Evolutionary conservation across 768 basidiomycete species (phyloP), one percentile per base, ranked within the genome.

Genomic region (Podaxis sp.): DNA sequence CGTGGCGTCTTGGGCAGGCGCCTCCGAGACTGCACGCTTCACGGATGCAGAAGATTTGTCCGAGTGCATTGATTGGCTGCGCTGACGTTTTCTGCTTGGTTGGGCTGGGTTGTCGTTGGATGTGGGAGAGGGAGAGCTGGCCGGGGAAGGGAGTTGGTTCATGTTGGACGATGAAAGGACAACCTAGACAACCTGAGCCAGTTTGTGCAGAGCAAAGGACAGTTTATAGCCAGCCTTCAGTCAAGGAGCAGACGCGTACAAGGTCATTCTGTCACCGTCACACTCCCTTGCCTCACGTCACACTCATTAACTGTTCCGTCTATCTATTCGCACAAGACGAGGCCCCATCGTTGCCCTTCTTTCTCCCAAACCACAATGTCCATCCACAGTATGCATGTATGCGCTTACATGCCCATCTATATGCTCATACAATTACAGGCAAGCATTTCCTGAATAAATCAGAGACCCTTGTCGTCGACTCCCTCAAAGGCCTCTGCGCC

Each of bases 391-490:
- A 27, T 51, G 47, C 18, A 11, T 14, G 7, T 23, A 48, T 48
- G 71, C 60, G 21, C 25, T 32, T 23, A 10, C 21, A 25, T 25
- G 25, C n/a, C 36, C 32, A 9, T 52, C 32, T 11, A 5, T n/a
- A n/a, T 38, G 55, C 50, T 51, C 21, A 61, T 14, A 27, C 1
- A 23, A 4, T 61, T 56, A 27, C 53, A 77, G 76, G 72, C 61
- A 95, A 96, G 68, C 95, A 97, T 76, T 84, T 97, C 63, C 64
- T 91, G 62, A 94, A 95, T 73, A 69, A 79, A 3, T 79, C 93
- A 1, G 74, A 82, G 37, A 77, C 84, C 1, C 81, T 95, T 42
- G 93, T 94, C 23, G 70, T 87, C 55, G 90, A 95, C 68, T 88
- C 92, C 0, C 84, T 97, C 44, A 74, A 78, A 61, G 94, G 93